Conservation (phyloP, 2,329 filamentous ascomycete genomes). For the Nemania abortiva region DNA sequence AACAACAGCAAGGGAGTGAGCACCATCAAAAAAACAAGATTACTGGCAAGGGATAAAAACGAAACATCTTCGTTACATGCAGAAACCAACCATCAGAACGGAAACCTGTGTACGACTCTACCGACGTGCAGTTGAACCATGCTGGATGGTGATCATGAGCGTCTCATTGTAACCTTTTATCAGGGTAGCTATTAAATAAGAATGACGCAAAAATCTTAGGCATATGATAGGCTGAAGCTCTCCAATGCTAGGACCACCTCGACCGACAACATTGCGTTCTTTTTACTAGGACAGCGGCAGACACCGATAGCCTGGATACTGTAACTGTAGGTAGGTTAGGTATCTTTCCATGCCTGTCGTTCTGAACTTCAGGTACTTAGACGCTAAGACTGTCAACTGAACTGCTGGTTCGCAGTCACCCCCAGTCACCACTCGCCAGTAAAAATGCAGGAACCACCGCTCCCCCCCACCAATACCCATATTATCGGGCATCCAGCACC, state of each 20-base stretch:
- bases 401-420: too few relatives aligned
- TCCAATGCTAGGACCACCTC: not conserved
- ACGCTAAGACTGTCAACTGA: too few relatives aligned
- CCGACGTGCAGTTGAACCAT: not conserved
- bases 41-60: not conserved
- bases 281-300: too few relatives aligned
- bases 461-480: constrained; percentile 12
- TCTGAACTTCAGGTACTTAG: too few relatives aligned
- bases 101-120: too few relatives aligned
- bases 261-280: not conserved
- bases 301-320: too few relatives aligned
- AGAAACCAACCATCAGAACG: not conserved
- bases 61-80: not conserved
- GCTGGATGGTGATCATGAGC: not conserved
- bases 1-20: too few relatives aligned
- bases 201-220: constrained; percentile 1
- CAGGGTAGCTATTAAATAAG: too few relatives aligned
- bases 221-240: not conserved
- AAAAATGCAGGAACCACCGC: not conserved
- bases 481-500: constrained; percentile 11
- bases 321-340: too few relatives aligned
- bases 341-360: too few relatives aligned
- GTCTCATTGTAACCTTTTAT: too few relatives aligned
- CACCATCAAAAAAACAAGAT: not conserved
- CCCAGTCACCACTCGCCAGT: not conserved